phyloP scores from a whole-genome alignment of 2,329 filamentous ascomycete species.

The Amylocarpus encephaloides region DNA sequence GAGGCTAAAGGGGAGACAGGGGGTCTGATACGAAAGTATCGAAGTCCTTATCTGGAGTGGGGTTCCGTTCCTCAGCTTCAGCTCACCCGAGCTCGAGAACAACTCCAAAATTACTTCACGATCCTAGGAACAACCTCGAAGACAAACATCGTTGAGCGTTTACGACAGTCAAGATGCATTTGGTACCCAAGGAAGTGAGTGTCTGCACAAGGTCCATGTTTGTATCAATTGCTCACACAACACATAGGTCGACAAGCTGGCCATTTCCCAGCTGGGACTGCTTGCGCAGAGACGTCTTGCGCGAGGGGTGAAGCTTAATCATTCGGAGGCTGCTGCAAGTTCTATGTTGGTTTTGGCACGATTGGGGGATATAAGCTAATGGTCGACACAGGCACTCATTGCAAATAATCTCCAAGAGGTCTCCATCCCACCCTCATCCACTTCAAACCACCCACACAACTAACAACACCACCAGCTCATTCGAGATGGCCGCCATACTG shows the following conservation, averaged over 20 bases:
- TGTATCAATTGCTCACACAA: background rate
- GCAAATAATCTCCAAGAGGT: constrained; percentile 85
- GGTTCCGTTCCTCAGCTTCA: background rate
- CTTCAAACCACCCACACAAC: constrained; percentile 5
- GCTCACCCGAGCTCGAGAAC: no score
- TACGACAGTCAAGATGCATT: constrained; percentile 1
- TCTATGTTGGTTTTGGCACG: constrained; percentile 23
- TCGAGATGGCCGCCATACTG: constrained; percentile 88
- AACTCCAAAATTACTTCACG: background rate
- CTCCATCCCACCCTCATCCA: constrained; percentile 20
- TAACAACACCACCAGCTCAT: constrained; percentile 56
- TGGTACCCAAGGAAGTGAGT: constrained; percentile 3
- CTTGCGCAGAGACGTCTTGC: constrained; percentile 85
- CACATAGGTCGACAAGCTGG: constrained; percentile 84
- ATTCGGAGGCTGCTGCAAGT: constrained; percentile 76
- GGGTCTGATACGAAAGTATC: no score
- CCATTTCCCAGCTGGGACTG: constrained; percentile 80
- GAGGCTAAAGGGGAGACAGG: no score
- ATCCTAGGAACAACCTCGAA: background rate
- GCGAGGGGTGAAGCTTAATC: constrained; percentile 81
- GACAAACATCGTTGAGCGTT: background rate
- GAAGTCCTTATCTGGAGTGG: no score
- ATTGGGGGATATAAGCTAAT: constrained; percentile 9
- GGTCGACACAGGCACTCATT: constrained; percentile 60
- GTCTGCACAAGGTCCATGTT: background rate